Conservation (phyloP, 2,329 filamentous ascomycete genomes). For the Alternaria triticina region DNA sequence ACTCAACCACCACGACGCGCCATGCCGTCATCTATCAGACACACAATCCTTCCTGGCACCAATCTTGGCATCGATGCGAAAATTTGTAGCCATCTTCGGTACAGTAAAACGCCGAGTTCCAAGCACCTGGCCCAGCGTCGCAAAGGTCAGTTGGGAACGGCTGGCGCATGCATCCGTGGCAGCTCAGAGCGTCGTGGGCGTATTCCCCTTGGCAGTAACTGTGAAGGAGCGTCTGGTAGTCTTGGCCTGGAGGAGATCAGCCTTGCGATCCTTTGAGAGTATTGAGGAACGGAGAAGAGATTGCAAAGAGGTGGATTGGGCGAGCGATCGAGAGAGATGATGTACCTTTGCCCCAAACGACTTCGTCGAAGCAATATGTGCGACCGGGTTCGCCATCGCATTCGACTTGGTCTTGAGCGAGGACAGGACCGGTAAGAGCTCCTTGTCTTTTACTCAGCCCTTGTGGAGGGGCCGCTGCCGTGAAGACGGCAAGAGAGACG, state of each 20-base stretch:
- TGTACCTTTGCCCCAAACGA: conserved; percentile 17
- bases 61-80: conserved; percentile 10
- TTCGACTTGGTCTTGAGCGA: neutral
- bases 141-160: conserved; percentile 16
- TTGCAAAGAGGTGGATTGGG: neutral
- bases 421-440: neutral
- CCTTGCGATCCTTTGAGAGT: accelerated
- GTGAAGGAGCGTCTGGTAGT: conserved; percentile 22
- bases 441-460: neutral
- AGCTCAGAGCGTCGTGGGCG: conserved; percentile 20
- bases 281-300: neutral
- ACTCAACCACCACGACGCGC: neutral
- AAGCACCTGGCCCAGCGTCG: conserved; percentile 16
- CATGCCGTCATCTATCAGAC: neutral
- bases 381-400: conserved; percentile 2
- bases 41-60: conserved; percentile 11
- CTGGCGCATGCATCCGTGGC: conserved; percentile 20
- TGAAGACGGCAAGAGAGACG: neutral
- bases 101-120: conserved; percentile 25
- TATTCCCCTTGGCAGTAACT: conserved; percentile 25
- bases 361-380: conserved; percentile 20
- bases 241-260: conserved; percentile 10
- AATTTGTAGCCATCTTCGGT: conserved; percentile 10
- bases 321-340: neutral
- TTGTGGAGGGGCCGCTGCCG: conserved; percentile 9